Evolutionary conservation across 1,284 basidiomycete genomes (phyloP).

Genomic region (Malassezia obtusa): DNA sequence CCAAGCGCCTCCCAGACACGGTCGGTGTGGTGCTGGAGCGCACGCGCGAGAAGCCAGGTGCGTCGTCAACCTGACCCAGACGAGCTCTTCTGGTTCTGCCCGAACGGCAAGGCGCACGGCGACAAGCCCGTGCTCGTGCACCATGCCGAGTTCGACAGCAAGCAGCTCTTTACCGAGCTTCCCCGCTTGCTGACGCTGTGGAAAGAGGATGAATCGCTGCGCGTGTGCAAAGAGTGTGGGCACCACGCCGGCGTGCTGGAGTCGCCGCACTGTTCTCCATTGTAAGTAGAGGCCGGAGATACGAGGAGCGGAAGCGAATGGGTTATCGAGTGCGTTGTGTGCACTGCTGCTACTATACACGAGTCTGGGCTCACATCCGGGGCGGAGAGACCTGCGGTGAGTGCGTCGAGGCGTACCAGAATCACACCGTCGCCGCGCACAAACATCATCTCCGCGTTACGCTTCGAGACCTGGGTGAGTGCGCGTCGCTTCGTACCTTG

Average conservation of each 20-base stretch:
- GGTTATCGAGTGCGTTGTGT: too few species aligned
- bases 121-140: conserved; percentile 65
- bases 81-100: conserved; percentile 88
- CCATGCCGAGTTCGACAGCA: conserved; percentile 77
- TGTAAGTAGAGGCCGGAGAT: background rate
- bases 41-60: conserved; percentile 52
- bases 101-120: conserved; percentile 56
- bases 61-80: conserved; percentile 51
- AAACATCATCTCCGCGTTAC: conserved; percentile 95
- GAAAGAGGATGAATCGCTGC: conserved; percentile 25
- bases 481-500: conserved; percentile 45
- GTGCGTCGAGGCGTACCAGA: conserved; percentile 33
- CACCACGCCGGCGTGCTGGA: conserved; percentile 5
- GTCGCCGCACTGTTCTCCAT: background rate
- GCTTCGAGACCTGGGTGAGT: conserved; percentile 68
- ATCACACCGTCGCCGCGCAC: conserved; percentile 64
- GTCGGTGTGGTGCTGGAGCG: conserved; percentile 90
- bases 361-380: background rate
- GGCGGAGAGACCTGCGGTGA: conserved; percentile 12
- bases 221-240: conserved; percentile 22
- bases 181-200: conserved; percentile 66
- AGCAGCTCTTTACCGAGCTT: conserved; percentile 82
- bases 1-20: conserved; percentile 77
- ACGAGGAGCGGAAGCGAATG: too few species aligned
- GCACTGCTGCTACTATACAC: conserved; percentile 6